These are phyloP conservation scores for Geum urbanum DNA, from an alignment of 306 rosid genomes.

Conservation along the genomic window DNA sequence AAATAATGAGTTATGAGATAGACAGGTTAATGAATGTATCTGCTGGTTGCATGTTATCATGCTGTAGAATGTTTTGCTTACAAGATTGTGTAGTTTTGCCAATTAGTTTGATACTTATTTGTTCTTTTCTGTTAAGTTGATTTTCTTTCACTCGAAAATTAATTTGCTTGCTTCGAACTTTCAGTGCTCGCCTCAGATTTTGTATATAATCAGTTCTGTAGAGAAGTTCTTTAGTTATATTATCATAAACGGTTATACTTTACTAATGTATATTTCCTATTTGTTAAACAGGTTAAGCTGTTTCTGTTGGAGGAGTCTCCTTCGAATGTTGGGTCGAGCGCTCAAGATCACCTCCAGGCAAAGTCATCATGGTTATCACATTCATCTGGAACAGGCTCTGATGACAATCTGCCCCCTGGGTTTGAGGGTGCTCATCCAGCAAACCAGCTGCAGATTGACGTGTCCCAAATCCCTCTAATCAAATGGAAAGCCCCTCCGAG, in stretches of 20 bases:
- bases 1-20: neutral
- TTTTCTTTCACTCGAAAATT: neutral
- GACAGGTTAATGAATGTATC: neutral
- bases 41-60: neutral
- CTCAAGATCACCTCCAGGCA: constrained; percentile 93
- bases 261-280: constrained; percentile 17
- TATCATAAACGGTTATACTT: neutral
- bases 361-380: constrained; percentile 56
- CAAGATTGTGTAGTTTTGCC: neutral
- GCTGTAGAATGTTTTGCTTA: neutral
- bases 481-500: constrained; percentile 65
- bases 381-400: constrained; percentile 60
- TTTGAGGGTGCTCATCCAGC: constrained; percentile 67
- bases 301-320: constrained; percentile 82
- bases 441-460: constrained; percentile 51
- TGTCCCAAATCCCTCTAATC: constrained; percentile 63
- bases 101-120: neutral
- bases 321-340: constrained; percentile 63
- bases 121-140: neutral
- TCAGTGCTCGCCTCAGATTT: neutral
- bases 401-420: constrained; percentile 79
- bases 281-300: constrained; percentile 53
- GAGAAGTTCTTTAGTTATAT: neutral
- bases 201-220: neutral
- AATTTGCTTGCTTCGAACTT: neutral